These are phyloP conservation scores for Grifola frondosa DNA, from an alignment of 1,284 basidiomycete species.

Conservation along the genomic window DNA sequence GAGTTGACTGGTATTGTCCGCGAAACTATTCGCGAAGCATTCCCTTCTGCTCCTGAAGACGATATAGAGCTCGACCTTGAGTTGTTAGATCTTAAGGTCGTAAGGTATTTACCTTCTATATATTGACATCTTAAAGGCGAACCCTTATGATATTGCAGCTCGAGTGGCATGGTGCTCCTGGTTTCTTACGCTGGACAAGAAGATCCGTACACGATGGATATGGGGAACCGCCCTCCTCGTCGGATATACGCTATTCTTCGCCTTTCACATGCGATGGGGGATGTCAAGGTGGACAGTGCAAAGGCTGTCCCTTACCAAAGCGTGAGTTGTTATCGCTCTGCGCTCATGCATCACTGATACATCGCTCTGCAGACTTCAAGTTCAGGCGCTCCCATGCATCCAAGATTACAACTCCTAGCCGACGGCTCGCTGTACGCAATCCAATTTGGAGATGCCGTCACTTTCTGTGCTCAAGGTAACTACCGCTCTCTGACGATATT, in stretches of 20 bases:
- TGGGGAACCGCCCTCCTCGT: conserved; percentile 42
- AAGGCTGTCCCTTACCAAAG: conserved; percentile 72
- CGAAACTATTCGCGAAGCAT: conserved; percentile 42
- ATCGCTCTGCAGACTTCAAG: conserved; percentile 50
- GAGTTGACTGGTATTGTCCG: conserved; percentile 48
- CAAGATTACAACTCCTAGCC: conserved; percentile 59
- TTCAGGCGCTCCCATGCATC: conserved; percentile 67
- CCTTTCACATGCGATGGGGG: conserved; percentile 41
- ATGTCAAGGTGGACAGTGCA: conserved; percentile 46
- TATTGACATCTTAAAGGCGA: conserved; percentile 5
- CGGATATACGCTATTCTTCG: conserved; percentile 65
- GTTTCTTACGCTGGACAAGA: conserved; percentile 66
- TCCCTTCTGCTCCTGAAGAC: conserved; percentile 37
- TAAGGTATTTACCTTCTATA: conserved; percentile 43
- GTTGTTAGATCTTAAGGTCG: conserved; percentile 63
- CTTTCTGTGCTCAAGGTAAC: conserved; percentile 64
- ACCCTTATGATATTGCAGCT: conserved; percentile 31
- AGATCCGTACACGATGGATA: conserved; percentile 41
- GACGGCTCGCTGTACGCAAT: conserved; percentile 58
- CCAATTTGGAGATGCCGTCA: conserved; percentile 77
- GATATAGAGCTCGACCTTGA: conserved; percentile 61
- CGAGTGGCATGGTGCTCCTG: conserved; percentile 56
- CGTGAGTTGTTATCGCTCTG: conserved; percentile 41
- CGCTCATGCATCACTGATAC: conserved; percentile 1
- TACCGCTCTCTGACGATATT: no score